These are phyloP conservation scores for Bryoglossum gracile DNA, from an alignment of 495 filamentous ascomycete genomes.

Conservation along the genomic window DNA sequence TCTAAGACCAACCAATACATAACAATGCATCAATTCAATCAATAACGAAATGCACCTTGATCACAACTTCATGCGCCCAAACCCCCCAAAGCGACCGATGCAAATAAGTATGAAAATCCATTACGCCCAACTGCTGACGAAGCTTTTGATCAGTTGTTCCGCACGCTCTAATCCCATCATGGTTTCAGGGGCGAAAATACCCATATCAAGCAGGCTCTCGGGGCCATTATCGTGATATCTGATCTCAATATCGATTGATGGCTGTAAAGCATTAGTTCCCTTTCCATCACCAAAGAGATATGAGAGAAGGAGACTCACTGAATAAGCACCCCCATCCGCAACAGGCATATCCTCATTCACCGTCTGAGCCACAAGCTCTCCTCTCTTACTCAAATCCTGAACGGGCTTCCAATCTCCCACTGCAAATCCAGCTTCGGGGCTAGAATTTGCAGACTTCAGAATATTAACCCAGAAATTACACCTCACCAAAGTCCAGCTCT, in stretches of 20 bases:
- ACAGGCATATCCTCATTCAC: conserved; percentile 6
- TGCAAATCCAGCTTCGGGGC: background rate
- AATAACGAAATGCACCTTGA: too few species aligned
- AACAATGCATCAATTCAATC: too few species aligned
- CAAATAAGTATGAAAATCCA: too few species aligned
- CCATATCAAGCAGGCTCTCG: conserved; percentile 27
- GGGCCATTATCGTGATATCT: conserved; percentile 24
- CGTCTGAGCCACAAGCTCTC: conserved; percentile 8
- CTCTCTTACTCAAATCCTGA: conserved; percentile 4
- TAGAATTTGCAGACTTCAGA: conserved; percentile 20
- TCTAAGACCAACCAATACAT: too few species aligned
- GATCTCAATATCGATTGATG: conserved; percentile 32
- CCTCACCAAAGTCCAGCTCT: conserved; percentile 39
- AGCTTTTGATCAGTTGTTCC: conserved; percentile 19
- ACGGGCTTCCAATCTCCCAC: conserved; percentile 1
- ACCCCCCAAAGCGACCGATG: too few species aligned
- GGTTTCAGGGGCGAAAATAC: conserved; percentile 28
- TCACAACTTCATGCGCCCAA: too few species aligned
- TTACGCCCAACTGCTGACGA: background rate
- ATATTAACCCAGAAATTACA: conserved; percentile 38
- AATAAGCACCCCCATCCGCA: conserved; percentile 13
- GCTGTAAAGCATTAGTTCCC: conserved; percentile 20
- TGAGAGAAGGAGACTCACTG: conserved; percentile 9
- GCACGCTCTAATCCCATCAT: conserved; percentile 23
- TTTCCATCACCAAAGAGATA: background rate